phyloP scores from a whole-genome alignment of 805 yeast species.

The Pichia exigua region DNA sequence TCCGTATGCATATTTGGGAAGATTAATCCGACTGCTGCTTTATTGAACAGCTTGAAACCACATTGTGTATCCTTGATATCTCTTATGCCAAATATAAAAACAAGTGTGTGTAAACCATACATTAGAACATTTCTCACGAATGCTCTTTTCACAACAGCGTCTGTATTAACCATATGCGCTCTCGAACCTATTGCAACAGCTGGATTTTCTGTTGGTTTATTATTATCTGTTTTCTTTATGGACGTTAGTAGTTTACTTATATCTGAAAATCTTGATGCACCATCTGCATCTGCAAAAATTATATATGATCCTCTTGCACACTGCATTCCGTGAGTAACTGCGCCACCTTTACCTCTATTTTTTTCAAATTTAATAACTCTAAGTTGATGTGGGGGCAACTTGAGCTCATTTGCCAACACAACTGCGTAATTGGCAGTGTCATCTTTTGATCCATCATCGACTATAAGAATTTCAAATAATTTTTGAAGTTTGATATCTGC shows the following conservation, averaged over 20 bases:
- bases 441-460: slow-evolving; percentile 90
- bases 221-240: slow-evolving; percentile 26
- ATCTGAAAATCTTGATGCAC: slow-evolving; percentile 81
- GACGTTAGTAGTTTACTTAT: slow-evolving; percentile 41
- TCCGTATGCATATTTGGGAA: slow-evolving; percentile 94
- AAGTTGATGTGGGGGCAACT: slow-evolving; percentile 48
- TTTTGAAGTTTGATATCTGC: slow-evolving; percentile 8
- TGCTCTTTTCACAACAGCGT: slow-evolving; percentile 92
- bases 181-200: slow-evolving; percentile 85
- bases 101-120: slow-evolving; percentile 85
- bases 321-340: slow-evolving; percentile 87
- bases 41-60: slow-evolving; percentile 89
- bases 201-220: slow-evolving; percentile 27
- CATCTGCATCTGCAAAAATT: slow-evolving; percentile 96
- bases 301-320: slow-evolving; percentile 64
- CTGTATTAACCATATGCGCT: slow-evolving; percentile 94
- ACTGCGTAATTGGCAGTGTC: slow-evolving; percentile 70
- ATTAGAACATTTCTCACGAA: slow-evolving; percentile 82
- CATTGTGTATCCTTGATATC: slow-evolving; percentile 91
- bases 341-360: slow-evolving; percentile 95
- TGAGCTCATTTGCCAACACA: slow-evolving; percentile 42
- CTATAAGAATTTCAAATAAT: slow-evolving; percentile 69
- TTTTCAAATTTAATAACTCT: slow-evolving; percentile 61
- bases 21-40: slow-evolving; percentile 51
- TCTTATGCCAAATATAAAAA: slow-evolving; percentile 82